Conservation (phyloP, 495 filamentous ascomycete genomes). For the Polyplosphaeria fusca region DNA sequence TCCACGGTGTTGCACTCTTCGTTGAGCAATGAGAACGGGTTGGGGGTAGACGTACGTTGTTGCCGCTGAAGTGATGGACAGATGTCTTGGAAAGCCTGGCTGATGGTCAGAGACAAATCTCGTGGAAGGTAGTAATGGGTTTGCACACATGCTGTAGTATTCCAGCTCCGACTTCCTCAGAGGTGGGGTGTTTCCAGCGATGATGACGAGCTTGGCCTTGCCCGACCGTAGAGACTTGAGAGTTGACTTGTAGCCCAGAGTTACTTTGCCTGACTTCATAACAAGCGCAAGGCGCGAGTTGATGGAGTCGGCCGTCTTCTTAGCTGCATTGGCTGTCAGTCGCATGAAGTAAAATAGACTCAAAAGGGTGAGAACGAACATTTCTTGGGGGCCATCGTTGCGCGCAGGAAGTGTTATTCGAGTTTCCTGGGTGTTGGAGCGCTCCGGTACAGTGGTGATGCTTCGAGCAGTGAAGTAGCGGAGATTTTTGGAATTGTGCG, state of each 20-base stretch:
- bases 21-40: constrained; percentile 35
- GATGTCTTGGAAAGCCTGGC: constrained; percentile 84
- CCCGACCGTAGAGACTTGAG: constrained; percentile 90
- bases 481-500: constrained; percentile 1
- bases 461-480: background rate
- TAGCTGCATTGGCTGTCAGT: background rate
- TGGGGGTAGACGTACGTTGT: constrained; percentile 76
- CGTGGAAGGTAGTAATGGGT: no score
- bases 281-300: constrained; percentile 82
- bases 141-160: constrained; percentile 59
- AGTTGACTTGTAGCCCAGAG: constrained; percentile 90
- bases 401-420: constrained; percentile 37
- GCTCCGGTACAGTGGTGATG: constrained; percentile 28
- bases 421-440: constrained; percentile 22
- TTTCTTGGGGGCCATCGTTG: constrained; percentile 90
- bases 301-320: constrained; percentile 74
- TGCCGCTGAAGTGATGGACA: constrained; percentile 94
- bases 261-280: constrained; percentile 76
- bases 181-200: constrained; percentile 92
- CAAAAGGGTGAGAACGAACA: no score
- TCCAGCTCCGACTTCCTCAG: constrained; percentile 94
- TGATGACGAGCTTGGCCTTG: constrained; percentile 67
- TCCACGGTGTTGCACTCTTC: constrained; percentile 27
- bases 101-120: background rate
- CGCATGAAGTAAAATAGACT: background rate